Percentiles rank a stretch among this genome's conserved stretches.
Evolutionary conservation across 768 basidiomycete genomes (phyloP).

Genomic region (Boletellus emodensis): DNA sequence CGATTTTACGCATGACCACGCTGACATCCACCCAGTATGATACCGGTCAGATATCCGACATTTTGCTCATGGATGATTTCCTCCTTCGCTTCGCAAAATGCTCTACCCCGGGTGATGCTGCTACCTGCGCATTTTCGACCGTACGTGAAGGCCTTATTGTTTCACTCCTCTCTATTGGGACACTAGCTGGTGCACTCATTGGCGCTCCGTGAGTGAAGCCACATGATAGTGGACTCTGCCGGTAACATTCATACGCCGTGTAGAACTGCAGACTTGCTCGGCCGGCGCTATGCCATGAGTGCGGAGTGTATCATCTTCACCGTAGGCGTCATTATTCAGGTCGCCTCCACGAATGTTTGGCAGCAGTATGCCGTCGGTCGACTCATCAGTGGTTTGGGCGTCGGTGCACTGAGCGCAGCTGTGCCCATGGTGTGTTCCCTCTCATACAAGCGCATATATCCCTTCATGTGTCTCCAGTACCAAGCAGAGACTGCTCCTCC

Average conservation of each 20-base stretch:
- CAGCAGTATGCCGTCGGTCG: slow-evolving; percentile 66
- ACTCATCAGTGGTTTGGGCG: slow-evolving; percentile 60
- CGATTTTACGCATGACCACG: background rate
- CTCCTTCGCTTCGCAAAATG: slow-evolving; percentile 58
- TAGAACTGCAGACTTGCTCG: slow-evolving; percentile 60
- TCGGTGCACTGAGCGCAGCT: slow-evolving; percentile 64
- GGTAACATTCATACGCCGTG: background rate
- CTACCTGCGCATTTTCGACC: slow-evolving; percentile 49
- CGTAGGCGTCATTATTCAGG: slow-evolving; percentile 59
- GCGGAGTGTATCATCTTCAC: slow-evolving; percentile 54
- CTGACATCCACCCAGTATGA: slow-evolving; percentile 43
- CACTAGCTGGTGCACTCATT: slow-evolving; percentile 55
- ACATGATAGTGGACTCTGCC: background rate
- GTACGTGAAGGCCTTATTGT: slow-evolving; percentile 63
- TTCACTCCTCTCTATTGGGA: slow-evolving; percentile 69
- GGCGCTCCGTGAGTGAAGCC: slow-evolving; percentile 52
- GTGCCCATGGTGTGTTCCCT: slow-evolving; percentile 51
- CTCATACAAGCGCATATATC: background rate
- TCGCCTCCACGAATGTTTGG: slow-evolving; percentile 50
- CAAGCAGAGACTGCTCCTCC: slow-evolving; percentile 72
- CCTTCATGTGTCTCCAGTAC: slow-evolving; percentile 36
- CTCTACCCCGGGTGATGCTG: slow-evolving; percentile 33
- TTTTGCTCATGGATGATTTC: slow-evolving; percentile 71
- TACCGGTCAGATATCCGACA: slow-evolving; percentile 76
- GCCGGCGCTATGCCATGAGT: slow-evolving; percentile 64